Evolutionary conservation across 2,329 filamentous ascomycete genomes (phyloP), one percentile per base, ranked within the genome.

Genomic region (Venturiaceae sp.): DNA sequence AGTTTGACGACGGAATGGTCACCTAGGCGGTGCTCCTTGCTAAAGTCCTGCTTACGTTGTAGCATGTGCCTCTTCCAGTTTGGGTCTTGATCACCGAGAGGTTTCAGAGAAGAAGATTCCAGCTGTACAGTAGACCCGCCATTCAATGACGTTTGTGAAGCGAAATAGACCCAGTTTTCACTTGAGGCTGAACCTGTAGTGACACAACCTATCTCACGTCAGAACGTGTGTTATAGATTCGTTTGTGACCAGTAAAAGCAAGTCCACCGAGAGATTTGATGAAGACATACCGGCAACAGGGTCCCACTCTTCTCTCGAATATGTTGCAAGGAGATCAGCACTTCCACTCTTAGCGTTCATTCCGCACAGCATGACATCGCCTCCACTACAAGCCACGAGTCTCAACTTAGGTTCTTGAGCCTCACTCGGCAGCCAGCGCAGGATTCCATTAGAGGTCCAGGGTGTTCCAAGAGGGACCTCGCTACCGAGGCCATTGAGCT

Each of bases 1-100:
- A 77, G 72, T 61, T 77, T 77, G 6, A 76, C 72, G n/a, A 74
- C 67, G 7, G 76, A 74, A 55, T 78, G 69, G 5, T 77, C 77
- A 23, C 74, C 75, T 1, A 84, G 71, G 53, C 79, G 76, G 47
- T 77, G 71, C 37, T 77, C 72, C 3, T 75, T 70, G 62, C 79
- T 77, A 65, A 79, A 84, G 0, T 71, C 64, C 3, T 66, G 65
- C 46, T 72, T 67, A 6, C 64, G 67, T 21, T 72, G 69, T 9
- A 64, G 61, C 14, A 77, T 70, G n/a, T 70, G 69, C 28, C 69
- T 63, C 32, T 71, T 70, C 74, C 75, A 78, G n/a, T 64, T 65
- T 16, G 74, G 67, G 11, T 33, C 21, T 30, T 44, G 39, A 34
- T 3, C 46, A 26, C 19, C 58, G 8, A 30, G 50, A 36, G 50